Evolutionary conservation across 2,329 filamentous ascomycete genomes (phyloP).

Genomic region (Epichloe typhina): DNA sequence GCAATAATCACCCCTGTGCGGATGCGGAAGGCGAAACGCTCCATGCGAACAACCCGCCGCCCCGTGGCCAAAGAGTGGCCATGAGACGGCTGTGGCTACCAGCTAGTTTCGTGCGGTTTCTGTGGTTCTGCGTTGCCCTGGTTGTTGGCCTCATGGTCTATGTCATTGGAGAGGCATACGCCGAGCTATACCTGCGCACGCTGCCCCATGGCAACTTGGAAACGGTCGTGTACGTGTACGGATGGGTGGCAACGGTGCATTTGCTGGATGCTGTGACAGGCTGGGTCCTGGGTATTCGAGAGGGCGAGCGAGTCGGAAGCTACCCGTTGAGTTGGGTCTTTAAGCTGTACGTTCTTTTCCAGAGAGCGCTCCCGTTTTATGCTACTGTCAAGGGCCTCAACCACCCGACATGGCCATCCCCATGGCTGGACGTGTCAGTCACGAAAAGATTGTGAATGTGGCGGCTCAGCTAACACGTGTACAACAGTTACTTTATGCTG

Average conservation of each 20-base stretch:
- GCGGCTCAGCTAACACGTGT: conserved; percentile 1
- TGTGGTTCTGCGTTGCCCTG: conserved; percentile 56
- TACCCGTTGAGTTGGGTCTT: conserved; percentile 61
- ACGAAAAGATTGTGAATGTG: neutral
- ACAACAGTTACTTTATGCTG: conserved; percentile 46
- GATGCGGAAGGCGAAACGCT: conserved; percentile 26
- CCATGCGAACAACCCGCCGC: conserved; percentile 11
- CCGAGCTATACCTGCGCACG: conserved; percentile 54
- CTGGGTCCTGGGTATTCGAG: conserved; percentile 52
- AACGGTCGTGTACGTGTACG: conserved; percentile 57
- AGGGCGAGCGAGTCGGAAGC: conserved; percentile 53
- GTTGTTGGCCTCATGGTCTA: conserved; percentile 51
- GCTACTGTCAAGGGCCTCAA: neutral
- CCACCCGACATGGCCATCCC: neutral
- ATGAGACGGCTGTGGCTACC: conserved; percentile 45
- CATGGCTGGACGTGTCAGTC: neutral
- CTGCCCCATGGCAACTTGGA: conserved; percentile 53
- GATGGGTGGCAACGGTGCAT: conserved; percentile 55
- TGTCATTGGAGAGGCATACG: conserved; percentile 55
- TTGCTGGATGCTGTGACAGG: conserved; percentile 50
- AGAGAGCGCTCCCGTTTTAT: neutral
- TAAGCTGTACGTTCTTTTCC: conserved; percentile 41
- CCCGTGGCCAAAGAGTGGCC: conserved; percentile 21
- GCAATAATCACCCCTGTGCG: conserved; percentile 16
- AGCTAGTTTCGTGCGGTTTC: conserved; percentile 53